Conservation (phyloP, 805 yeast species). For the Candida ponderosae region DNA sequence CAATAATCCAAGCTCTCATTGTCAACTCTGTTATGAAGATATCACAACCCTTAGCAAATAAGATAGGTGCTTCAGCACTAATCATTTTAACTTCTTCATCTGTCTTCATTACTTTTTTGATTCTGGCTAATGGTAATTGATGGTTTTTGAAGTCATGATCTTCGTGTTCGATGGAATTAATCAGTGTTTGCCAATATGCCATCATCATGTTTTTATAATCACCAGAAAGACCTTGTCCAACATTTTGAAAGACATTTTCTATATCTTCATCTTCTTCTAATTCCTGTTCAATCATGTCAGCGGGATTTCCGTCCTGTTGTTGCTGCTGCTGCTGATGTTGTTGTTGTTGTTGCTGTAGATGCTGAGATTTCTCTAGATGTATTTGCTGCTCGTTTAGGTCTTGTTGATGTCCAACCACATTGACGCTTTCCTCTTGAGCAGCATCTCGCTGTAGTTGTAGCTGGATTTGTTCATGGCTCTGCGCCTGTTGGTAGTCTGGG, state of each 20-base stretch:
- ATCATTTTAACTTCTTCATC: constrained; percentile 98
- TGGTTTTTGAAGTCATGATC: constrained; percentile 91
- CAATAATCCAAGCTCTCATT: constrained; percentile 98
- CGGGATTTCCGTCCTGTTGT: constrained; percentile 13
- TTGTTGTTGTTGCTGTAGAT: constrained; percentile 8
- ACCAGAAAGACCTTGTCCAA: constrained; percentile 86
- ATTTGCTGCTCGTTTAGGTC: constrained; percentile 23
- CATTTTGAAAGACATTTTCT: constrained; percentile 73
- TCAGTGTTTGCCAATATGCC: constrained; percentile 96
- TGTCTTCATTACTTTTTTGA: constrained; percentile 95
- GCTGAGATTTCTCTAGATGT: constrained; percentile 24
- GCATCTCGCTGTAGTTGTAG: constrained; percentile 1
- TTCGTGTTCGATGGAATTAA: constrained; percentile 77
- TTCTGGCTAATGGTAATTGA: constrained; percentile 91
- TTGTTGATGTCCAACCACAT: constrained; percentile 22
- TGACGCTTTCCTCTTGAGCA: too few relatives aligned
- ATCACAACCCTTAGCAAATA: constrained; percentile 97
- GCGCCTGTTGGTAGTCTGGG: constrained; percentile 4
- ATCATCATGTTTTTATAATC: constrained; percentile 82
- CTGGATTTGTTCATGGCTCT: constrained; percentile 4
- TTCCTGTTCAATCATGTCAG: constrained; percentile 22
- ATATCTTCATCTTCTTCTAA: constrained; percentile 27
- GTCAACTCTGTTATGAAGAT: constrained; percentile 94
- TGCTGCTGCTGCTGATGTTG: constrained; percentile 6
- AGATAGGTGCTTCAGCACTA: constrained; percentile 94